Conservation (phyloP, 73 alveolate genomes). For the Paramecium primaurelia region DNA sequence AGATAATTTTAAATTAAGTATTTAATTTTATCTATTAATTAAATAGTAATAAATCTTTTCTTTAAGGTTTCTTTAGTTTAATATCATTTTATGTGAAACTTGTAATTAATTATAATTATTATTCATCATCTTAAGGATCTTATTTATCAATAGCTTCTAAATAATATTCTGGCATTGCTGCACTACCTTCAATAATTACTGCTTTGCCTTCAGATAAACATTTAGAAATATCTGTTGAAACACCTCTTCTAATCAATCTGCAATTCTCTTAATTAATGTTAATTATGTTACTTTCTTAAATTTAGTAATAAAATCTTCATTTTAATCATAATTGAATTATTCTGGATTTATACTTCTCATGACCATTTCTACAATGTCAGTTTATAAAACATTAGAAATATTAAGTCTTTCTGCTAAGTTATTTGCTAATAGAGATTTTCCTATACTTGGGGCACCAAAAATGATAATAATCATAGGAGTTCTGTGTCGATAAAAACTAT, state of each 20-base stretch:
- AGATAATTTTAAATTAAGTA: background rate
- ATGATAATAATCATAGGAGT: constrained; percentile 73
- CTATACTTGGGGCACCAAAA: constrained; percentile 73
- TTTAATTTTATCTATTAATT: background rate
- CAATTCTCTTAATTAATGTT: background rate
- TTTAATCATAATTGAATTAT: constrained; percentile 1
- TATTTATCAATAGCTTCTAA: background rate
- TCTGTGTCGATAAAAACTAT: constrained; percentile 67
- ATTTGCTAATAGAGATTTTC: constrained; percentile 70
- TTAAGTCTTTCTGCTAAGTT: constrained; percentile 74
- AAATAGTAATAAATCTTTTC: background rate
- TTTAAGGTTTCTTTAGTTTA: constrained; percentile 8
- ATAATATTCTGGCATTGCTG: constrained; percentile 13
- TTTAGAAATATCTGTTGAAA: constrained; percentile 22
- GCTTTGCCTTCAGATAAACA: constrained; percentile 52
- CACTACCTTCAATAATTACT: constrained; percentile 7
- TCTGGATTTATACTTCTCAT: constrained; percentile 62
- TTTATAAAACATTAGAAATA: constrained; percentile 71
- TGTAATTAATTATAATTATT: background rate
- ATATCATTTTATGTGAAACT: background rate
- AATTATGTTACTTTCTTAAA: background rate
- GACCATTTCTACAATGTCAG: constrained; percentile 66
- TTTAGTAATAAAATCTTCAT: background rate
- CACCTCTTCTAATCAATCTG: constrained; percentile 44
- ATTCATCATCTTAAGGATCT: background rate